Conservation (phyloP, 768 basidiomycete species). For the Leccinum sublutescens region DNA sequence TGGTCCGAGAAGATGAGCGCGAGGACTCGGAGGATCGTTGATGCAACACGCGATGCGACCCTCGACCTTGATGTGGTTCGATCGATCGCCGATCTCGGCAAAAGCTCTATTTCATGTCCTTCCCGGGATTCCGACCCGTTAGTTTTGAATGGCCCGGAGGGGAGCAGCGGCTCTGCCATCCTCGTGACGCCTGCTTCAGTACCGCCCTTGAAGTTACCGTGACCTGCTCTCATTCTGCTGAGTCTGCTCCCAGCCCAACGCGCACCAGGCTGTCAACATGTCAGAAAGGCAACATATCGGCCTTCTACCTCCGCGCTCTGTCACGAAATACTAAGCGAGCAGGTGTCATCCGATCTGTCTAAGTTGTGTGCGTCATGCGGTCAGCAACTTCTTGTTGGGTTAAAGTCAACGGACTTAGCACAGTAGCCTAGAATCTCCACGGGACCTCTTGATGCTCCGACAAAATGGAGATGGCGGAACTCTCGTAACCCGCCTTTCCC, state of each 20-base stretch:
- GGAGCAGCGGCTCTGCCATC: neutral
- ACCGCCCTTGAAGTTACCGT: neutral
- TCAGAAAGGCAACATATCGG: neutral
- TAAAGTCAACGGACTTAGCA: neutral
- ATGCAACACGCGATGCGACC: neutral
- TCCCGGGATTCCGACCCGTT: too few species aligned
- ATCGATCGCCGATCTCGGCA: neutral
- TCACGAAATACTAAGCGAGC: neutral
- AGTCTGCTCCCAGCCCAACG: neutral
- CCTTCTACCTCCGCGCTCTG: neutral
- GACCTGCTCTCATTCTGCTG: neutral
- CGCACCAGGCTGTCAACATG: neutral
- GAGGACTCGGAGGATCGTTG: neutral
- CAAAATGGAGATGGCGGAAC: neutral
- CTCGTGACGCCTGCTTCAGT: neutral
- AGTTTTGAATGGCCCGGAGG: too few species aligned
- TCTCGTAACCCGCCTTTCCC: neutral
- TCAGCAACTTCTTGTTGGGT: neutral
- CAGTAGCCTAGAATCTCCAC: neutral
- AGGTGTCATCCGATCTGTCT: neutral
- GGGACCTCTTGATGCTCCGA: neutral
- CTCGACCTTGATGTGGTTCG: neutral
- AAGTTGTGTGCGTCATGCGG: neutral
- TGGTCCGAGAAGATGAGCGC: neutral
- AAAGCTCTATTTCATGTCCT: neutral